Evolutionary conservation across 345 rosid genomes (phyloP).

Genomic region (Linum lewisii): DNA sequence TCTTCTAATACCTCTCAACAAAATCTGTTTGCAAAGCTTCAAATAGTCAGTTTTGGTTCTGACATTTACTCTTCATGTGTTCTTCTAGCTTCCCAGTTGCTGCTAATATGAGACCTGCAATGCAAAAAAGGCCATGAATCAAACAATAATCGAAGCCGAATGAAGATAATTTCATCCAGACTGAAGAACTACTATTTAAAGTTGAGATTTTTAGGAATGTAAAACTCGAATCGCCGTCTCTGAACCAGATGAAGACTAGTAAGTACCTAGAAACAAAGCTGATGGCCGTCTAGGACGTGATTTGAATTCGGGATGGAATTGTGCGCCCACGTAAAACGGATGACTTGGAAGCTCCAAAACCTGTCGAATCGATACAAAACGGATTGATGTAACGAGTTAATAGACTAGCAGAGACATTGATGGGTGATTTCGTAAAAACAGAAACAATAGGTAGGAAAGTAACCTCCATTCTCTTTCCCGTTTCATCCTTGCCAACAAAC

Average conservation of each 20-base stretch:
- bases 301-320: constrained; percentile 30
- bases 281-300: constrained; percentile 28
- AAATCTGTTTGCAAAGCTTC: constrained; percentile 5
- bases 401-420: neutral
- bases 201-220: too few species aligned
- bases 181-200: neutral
- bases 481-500: constrained; percentile 31
- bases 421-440: neutral
- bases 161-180: neutral
- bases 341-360: constrained; percentile 26
- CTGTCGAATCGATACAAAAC: too few species aligned
- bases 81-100: constrained; percentile 59
- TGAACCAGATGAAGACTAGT: neutral
- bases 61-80: constrained; percentile 29
- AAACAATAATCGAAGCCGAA: neutral
- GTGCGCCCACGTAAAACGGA: constrained; percentile 23
- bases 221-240: too few species aligned
- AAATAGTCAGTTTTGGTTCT: constrained; percentile 35
- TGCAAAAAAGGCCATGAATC: constrained; percentile 8
- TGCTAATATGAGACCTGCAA: constrained; percentile 71
- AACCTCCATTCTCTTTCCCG: constrained; percentile 33
- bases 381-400: too few species aligned
- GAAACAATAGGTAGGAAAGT: constrained; percentile 2
- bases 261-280: constrained; percentile 23
- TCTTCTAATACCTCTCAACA: neutral